Conservation (phyloP, 2,329 filamentous ascomycete genomes). For the Clarireedia hainanense region DNA sequence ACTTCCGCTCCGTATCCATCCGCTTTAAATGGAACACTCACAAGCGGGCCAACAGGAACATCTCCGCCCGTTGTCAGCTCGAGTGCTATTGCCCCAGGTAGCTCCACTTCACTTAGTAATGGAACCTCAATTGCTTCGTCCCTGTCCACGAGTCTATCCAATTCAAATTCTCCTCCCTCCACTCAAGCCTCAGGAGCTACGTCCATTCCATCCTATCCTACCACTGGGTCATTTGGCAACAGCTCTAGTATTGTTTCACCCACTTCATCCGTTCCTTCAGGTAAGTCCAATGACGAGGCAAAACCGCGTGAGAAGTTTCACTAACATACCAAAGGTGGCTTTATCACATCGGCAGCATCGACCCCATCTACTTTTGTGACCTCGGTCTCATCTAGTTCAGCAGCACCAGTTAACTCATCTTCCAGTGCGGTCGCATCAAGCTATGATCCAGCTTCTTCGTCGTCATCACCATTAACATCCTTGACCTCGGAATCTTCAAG, state of each 20-base stretch:
- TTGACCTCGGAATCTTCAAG: neutral
- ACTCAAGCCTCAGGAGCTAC: neutral
- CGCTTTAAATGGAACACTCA: conserved; percentile 8
- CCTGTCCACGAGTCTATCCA: neutral
- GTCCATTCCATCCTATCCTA: neutral
- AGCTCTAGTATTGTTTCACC: neutral
- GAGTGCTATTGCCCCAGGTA: neutral
- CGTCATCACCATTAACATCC: neutral
- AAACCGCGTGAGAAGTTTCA: neutral
- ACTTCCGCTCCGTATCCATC: conserved; percentile 10
- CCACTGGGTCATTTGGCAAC: neutral
- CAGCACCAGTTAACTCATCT: conserved; percentile 1
- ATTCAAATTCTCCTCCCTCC: neutral
- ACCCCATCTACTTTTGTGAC: conserved; percentile 14
- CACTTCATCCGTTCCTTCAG: neutral
- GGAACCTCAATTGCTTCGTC: neutral
- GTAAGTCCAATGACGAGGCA: neutral
- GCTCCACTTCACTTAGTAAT: neutral
- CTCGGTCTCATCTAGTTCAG: conserved; percentile 5
- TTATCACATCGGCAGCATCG: conserved; percentile 1
- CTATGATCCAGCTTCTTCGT: neutral
- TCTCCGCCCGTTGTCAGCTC: neutral
- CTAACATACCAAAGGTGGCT: conserved; percentile 6
- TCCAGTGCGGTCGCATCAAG: neutral
- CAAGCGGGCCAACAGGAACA: conserved; percentile 9